Base-by-base conservation (phyloP, 495 filamentous ascomycete species). In the Penicillium coprophilum region DNA sequence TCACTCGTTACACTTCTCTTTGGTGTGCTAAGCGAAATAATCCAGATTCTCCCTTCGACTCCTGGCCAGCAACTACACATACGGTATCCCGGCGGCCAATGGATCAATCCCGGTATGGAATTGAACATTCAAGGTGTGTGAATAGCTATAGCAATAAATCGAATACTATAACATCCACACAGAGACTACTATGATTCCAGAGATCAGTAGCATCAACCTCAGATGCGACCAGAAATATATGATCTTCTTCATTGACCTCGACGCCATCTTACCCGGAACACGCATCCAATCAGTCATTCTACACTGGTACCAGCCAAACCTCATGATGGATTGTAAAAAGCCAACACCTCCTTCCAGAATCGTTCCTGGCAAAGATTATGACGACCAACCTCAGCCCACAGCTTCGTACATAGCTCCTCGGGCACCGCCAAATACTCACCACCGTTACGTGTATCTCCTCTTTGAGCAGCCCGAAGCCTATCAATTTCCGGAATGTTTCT, bases 361-460 rank as follows among this genome's bases (percentile, higher is more conserved):
- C 11, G 13, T 23, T 17, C 47, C 60, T 13, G 38, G 40, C 9
- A 36, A 52, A 8, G 27, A 40, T 31, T 4, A 24, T 15, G 50
- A 44, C 6, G 17, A 31, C 6, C 8, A 47, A 6, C 12, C 36
- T 19, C 44, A 31, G 2, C n/a, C 11, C 12, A 39, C 36, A 12
- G 64, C 66, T 0, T 48, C 64, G 19, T 78, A 78, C 49, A 70
- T 69, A 44, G 64, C 65, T 9, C 73, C 76, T 2, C 70, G 63
- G 39, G 70, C 76, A 3, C 73, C 70, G 23, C 55, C 59, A 9
- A 57, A 61, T 34, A 57, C 60, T 2, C 57, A 69, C 24, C 73
- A 77, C 46, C 65, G 69, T 32, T 78, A 78, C 56, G 65, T 76
- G 1, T 70, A 67, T 40, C 52, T 78, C 0, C 61, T 77, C 6